Evolutionary conservation across 192 early-diverging fungal species (phyloP), one percentile per base, ranked within the genome.

Genomic region (Coemansia asiatica): DNA sequence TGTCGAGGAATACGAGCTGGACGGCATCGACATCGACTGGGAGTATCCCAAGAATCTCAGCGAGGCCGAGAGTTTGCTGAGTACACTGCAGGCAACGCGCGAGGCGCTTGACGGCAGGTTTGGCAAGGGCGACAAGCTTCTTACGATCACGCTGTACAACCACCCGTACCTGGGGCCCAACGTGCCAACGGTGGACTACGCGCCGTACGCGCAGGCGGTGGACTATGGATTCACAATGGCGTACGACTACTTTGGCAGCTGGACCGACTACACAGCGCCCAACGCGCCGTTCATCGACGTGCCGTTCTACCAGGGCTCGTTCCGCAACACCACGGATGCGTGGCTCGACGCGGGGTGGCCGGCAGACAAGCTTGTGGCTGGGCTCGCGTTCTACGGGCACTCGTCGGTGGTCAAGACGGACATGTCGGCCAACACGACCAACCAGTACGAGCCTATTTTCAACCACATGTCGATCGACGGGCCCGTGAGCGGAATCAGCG

Each of bases 11-110:
- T 87, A 85, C 66, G 67, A 82, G 16, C 75, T 90, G 4, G 90
- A 91, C 71, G 91, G 91, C 46, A 81, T 93, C 33, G 91, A 93
- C 74, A 71, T 91, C 55, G 91, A 91, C 75, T 91, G 83, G 87
- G 91, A 92, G 67, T 91, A 88, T 66, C 91, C 86, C 15, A 76
- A 64, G 4, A 66, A 74, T 58, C 18, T 73, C 35, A 72, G 76
- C 50, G 90, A 93, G 59, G 76, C 86, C 10, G 68, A 77, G 26
- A 90, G 86, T 65, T 86, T 87, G 69, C 71, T 87, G 22, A 62
- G 46, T 15, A 65, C 91, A 7, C 81, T 93, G n/a, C 60, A 84
- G 63, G 82, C 82, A 28, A 78, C 89, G 31, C 83, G 89, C 13
- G 58, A 58, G 26, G 83, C 83, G 13, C 62, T 91, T 29, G 84